Base-by-base conservation (phyloP, 805 yeast genomes). In the Pichia heedii region DNA sequence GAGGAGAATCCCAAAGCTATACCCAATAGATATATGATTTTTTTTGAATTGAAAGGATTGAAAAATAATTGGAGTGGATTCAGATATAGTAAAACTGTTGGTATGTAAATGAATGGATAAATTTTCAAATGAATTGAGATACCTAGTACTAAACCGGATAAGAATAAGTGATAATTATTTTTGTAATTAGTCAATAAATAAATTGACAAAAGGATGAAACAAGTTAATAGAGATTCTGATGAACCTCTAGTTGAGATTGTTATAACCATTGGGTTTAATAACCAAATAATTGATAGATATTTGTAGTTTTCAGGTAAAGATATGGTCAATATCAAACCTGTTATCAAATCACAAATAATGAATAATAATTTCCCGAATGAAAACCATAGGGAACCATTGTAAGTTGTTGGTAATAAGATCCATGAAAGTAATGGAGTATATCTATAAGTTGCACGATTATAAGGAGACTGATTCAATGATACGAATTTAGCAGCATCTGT, bases 211-310 rank as follows among this genome's bases (percentile, higher is more conserved):
- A 87, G 74, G 3, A 88, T 73, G 51, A 90, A 66, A 27, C 85
- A 88, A 2, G 94, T 86, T 37, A 93, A 62, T 1, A 93, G 70
- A 48, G 96, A 88, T 56, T 93, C 98, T 0, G 96, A 83, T 22
- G 93, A 84, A 1, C 98, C 98, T 37, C 98, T 70, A 0, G 97
- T 87, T 50, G 90, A 80, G 39, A 93, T 93, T 1, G 95, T 87
- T 27, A 82, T 77, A 0, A 89, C 97, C 93, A 93, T 84, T 15
- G 98, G 97, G 58, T 93, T 93, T 52, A 87, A 68, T 18, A 93
- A 68, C 97, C 97, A 93, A 5, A 90, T 34, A 9, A 55, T 34
- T 21, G 59, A 50, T 37, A 55, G 42, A 19, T 42, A 50, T 20
- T 36, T 42, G 4, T 15, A 33, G 7, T 40, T 34, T 2, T 22